phyloP scores from a whole-genome alignment of 1,284 basidiomycete genomes.

The Ganoderma sp. region DNA sequence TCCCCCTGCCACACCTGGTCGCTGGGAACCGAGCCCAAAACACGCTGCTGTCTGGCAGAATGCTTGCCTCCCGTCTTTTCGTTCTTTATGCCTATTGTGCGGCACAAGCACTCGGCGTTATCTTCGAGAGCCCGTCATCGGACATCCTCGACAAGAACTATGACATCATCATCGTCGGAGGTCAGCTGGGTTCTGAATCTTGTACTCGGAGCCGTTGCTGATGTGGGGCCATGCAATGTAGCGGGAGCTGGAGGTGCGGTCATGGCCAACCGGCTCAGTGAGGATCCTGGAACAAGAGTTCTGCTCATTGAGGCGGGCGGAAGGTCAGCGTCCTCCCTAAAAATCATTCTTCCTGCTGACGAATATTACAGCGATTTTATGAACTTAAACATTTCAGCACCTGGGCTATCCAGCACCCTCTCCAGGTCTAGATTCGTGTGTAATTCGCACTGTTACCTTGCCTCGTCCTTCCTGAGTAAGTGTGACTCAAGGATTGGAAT shows the following conservation, averaged over 20 bases:
- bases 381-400: constrained; percentile 12
- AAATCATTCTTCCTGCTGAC: neutral
- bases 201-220: neutral
- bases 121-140: constrained; percentile 10
- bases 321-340: constrained; percentile 8
- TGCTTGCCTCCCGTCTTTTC: neutral
- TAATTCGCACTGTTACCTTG: neutral
- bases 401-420: constrained; percentile 6
- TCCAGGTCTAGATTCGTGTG: constrained; percentile 14
- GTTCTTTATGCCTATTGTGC: neutral
- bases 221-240: neutral
- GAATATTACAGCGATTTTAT: constrained; percentile 12
- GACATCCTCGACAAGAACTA: constrained; percentile 15
- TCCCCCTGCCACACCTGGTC: neutral
- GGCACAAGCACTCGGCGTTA: neutral
- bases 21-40: neutral
- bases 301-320: constrained; percentile 40
- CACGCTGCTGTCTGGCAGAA: neutral
- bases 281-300: constrained; percentile 28
- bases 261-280: constrained; percentile 38
- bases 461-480: neutral
- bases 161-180: constrained; percentile 27
- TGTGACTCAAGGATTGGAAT: constrained; percentile 21
- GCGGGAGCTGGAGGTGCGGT: constrained; percentile 34
- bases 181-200: constrained; percentile 20